These are phyloP conservation scores for Microbotryum intermedium DNA, from an alignment of 1,284 basidiomycete genomes.

Conservation along the genomic window DNA sequence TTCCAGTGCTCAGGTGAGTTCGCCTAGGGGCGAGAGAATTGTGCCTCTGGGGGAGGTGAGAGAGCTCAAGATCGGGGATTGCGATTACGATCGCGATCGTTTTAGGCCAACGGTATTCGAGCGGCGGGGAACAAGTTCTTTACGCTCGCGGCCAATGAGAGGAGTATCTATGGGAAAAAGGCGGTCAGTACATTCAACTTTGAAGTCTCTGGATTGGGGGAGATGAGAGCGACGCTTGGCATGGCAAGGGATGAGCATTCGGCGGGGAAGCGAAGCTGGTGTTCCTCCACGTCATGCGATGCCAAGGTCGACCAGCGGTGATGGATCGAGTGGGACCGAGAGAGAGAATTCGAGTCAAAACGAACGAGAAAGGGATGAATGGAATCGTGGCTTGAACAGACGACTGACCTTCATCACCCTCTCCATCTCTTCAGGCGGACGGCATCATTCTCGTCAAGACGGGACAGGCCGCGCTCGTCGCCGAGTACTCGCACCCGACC, in stretches of 20 bases:
- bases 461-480: slow-evolving; percentile 74
- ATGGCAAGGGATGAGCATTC: no score
- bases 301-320: no score
- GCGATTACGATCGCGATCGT: no score
- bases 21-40: no score
- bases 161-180: slow-evolving; percentile 74
- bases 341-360: not conserved
- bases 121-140: slow-evolving; percentile 75
- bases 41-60: no score
- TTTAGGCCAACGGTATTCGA: slow-evolving; percentile 54
- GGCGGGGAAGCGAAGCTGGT: no score
- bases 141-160: slow-evolving; percentile 51
- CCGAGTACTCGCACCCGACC: slow-evolving; percentile 61
- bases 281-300: no score
- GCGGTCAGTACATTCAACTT: slow-evolving; percentile 49
- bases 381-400: not conserved
- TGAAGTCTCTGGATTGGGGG: no score
- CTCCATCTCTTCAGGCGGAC: slow-evolving; percentile 52
- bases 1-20: slow-evolving; percentile 42
- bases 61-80: not conserved
- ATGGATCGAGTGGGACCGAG: not conserved
- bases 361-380: not conserved
- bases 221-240: no score
- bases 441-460: slow-evolving; percentile 80
- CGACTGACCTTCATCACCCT: not conserved